Evolutionary conservation across 2,329 filamentous ascomycete species (phyloP).

Genomic region (Colletotrichum tanaceti): DNA sequence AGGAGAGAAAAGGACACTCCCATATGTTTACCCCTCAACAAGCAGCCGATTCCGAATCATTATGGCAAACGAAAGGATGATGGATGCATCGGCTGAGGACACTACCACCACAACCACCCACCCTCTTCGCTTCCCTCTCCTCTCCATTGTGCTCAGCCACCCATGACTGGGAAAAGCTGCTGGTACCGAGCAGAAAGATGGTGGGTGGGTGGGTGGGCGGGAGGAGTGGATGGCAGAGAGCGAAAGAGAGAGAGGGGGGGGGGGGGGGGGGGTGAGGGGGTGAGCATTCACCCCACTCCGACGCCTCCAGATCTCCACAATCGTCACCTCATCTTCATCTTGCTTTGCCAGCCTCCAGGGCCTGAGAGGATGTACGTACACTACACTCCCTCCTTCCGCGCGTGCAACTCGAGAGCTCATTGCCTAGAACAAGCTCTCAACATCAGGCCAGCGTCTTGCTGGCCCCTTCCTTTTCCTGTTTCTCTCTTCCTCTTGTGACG

Average conservation of each 20-base stretch:
- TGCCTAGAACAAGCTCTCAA: conserved; percentile 19
- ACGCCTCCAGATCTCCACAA: conserved; percentile 38
- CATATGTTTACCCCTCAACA: conserved; percentile 14
- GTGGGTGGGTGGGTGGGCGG: conserved; percentile 13
- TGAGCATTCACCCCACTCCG: conserved; percentile 27
- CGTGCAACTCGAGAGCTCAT: conserved; percentile 25
- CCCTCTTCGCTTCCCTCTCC: too few relatives aligned
- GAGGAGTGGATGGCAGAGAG: conserved; percentile 7
- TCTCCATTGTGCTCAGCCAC: conserved; percentile 20
- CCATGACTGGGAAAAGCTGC: conserved; percentile 32
- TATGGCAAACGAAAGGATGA: conserved; percentile 26
- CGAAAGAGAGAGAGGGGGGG: neutral
- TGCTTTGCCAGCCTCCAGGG: conserved; percentile 34
- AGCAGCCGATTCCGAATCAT: conserved; percentile 33
- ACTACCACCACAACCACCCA: neutral
- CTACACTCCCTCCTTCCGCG: conserved; percentile 23
- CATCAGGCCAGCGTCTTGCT: conserved; percentile 1
- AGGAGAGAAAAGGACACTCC: neutral
- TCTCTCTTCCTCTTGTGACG: conserved; percentile 15
- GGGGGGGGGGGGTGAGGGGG: too few relatives aligned
- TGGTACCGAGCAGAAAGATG: conserved; percentile 13
- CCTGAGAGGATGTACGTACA: conserved; percentile 8
- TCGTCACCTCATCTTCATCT: conserved; percentile 41
- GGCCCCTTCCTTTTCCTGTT: conserved; percentile 8
- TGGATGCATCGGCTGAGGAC: conserved; percentile 21